phyloP scores from a whole-genome alignment of 140 eudicot species.

The Senecio squalidus region DNA sequence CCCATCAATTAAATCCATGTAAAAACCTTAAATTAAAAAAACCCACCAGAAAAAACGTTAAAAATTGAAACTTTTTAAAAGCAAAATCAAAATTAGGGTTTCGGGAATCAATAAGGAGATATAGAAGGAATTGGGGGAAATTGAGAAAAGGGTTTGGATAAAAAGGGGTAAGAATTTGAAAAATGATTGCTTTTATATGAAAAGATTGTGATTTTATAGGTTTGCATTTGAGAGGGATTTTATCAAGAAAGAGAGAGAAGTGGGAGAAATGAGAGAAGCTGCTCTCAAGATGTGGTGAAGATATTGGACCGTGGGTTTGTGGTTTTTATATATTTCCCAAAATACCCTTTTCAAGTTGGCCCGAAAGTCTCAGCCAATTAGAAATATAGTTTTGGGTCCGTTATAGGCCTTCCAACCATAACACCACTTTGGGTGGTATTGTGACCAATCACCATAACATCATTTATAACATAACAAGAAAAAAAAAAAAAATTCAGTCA shows the following conservation, averaged over 20 bases:
- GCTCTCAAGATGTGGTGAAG: slow-evolving; percentile 19
- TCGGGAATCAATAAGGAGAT: slow-evolving; percentile 1
- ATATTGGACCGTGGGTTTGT: background rate
- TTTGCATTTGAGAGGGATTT: slow-evolving; percentile 21
- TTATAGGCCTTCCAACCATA: no score
- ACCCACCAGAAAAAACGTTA: background rate
- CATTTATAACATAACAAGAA: no score
- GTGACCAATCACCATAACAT: no score
- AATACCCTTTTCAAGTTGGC: slow-evolving; percentile 20
- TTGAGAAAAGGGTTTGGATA: background rate
- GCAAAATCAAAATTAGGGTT: slow-evolving; percentile 14
- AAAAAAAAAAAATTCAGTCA: no score
- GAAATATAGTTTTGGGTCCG: no score
- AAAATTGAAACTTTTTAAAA: background rate
- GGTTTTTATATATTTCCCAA: slow-evolving; percentile 2
- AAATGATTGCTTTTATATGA: slow-evolving; percentile 11
- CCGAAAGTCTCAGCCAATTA: no score
- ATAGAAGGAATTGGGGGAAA: background rate
- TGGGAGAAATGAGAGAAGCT: slow-evolving; percentile 4
- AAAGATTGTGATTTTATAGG: slow-evolving; percentile 15
- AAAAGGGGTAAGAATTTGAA: slow-evolving; percentile 12
- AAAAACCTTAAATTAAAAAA: background rate
- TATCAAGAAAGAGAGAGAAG: slow-evolving; percentile 10
- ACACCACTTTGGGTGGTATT: no score
- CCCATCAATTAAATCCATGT: background rate